Evolutionary conservation across 805 yeast species (phyloP).

Genomic region (Kazachstania taianensis): DNA sequence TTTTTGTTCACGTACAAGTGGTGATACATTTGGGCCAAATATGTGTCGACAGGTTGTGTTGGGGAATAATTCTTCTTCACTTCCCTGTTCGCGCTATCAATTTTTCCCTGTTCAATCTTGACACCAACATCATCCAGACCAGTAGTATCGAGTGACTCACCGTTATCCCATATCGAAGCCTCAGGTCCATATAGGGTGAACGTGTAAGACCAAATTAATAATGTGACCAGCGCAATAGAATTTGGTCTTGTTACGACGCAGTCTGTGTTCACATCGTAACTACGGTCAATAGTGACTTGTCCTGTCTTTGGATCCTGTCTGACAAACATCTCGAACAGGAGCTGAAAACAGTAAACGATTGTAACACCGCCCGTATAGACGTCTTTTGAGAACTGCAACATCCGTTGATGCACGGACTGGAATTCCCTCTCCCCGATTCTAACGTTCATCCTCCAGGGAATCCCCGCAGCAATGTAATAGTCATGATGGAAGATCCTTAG

Average conservation of each 20-base stretch:
- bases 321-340: conserved; percentile 52
- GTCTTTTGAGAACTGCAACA: conserved; percentile 24
- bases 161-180: conserved; percentile 23
- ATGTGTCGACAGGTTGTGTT: conserved; percentile 41
- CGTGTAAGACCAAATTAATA: conserved; percentile 43
- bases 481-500: conserved; percentile 70
- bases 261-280: conserved; percentile 44
- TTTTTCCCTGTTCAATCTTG: neutral
- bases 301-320: conserved; percentile 30
- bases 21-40: conserved; percentile 39
- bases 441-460: conserved; percentile 71
- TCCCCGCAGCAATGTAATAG: conserved; percentile 69
- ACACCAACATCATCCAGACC: neutral
- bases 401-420: conserved; percentile 38
- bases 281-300: conserved; percentile 9
- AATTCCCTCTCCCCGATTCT: conserved; percentile 43
- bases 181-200: conserved; percentile 42
- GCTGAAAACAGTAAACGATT: conserved; percentile 50
- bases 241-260: conserved; percentile 34
- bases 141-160: neutral
- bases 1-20: conserved; percentile 25
- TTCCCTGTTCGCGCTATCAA: conserved; percentile 1
- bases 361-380: conserved; percentile 42
- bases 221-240: conserved; percentile 25
- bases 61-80: conserved; percentile 19